Evolutionary conservation across 176 grass and related monocot species (phyloP).

Genomic region (bread wheat (Triticum aestivum)): IWGSC_CS_RefSeq_v2.1 NC_057796.1:405684573-405685072

Average conservation of each 20-base stretch:
- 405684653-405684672: conserved; percentile 59
- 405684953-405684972: not conserved
- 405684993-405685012: not conserved
- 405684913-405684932: not conserved
- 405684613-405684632: conserved; percentile 41
- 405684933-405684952: not conserved
- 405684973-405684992: not conserved
- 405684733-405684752: conserved; percentile 49
- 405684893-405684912: not conserved
- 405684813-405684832: not conserved
- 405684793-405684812: not conserved
- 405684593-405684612: not conserved
- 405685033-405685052: not conserved
- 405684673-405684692: conserved; percentile 64
- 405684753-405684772: not conserved
- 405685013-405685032: not conserved
- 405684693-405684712: conserved; percentile 70
- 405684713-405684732: conserved; percentile 61
- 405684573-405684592: not conserved
- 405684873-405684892: not conserved
- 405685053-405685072: not conserved
- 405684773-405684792: not conserved
- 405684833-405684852: not conserved
- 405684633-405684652: conserved; percentile 62
- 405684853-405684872: not conserved